phyloP scores from a whole-genome alignment of 768 basidiomycete genomes.

The Tubosaeta sp. region DNA sequence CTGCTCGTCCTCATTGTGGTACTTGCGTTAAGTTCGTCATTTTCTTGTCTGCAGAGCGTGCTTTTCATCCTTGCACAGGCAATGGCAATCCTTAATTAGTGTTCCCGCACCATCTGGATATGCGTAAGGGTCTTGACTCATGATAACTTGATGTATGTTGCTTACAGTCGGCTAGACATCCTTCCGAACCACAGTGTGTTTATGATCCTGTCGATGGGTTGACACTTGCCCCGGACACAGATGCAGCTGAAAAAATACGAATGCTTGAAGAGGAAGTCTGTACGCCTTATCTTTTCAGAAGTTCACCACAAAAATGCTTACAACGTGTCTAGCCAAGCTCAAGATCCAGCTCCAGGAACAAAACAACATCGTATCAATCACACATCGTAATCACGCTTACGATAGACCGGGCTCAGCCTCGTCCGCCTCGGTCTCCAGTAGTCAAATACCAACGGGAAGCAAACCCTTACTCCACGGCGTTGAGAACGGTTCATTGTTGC shows the following conservation, averaged over 20 bases:
- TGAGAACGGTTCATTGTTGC: conserved; percentile 19
- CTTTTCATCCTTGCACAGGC: conserved; percentile 38
- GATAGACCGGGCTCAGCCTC: conserved; percentile 19
- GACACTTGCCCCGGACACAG: conserved; percentile 68
- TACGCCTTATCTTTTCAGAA: conserved; percentile 29
- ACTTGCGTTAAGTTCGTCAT: conserved; percentile 76
- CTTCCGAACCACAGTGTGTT: conserved; percentile 77
- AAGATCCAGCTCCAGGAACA: conserved; percentile 60
- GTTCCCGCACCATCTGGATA: conserved; percentile 85
- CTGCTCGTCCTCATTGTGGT: conserved; percentile 77
- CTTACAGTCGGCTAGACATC: conserved; percentile 51
- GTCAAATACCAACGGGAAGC: conserved; percentile 8
- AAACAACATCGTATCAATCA: conserved; percentile 31
- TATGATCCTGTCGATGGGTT: conserved; percentile 87
- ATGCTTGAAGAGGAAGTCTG: conserved; percentile 76
- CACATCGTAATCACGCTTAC: conserved; percentile 14
- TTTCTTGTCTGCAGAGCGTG: background rate
- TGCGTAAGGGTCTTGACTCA: conserved; percentile 46
- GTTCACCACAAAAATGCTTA: conserved; percentile 7
- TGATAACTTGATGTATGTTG: background rate
- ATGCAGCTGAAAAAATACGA: conserved; percentile 75
- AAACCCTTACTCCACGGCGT: conserved; percentile 1
- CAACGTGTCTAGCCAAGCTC: conserved; percentile 47
- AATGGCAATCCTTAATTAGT: conserved; percentile 77
- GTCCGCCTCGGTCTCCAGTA: conserved; percentile 19